Evolutionary conservation across 129 eudicot genomes (phyloP), one percentile per base, ranked within the genome.

Genomic region (Silybum marianum): DNA sequence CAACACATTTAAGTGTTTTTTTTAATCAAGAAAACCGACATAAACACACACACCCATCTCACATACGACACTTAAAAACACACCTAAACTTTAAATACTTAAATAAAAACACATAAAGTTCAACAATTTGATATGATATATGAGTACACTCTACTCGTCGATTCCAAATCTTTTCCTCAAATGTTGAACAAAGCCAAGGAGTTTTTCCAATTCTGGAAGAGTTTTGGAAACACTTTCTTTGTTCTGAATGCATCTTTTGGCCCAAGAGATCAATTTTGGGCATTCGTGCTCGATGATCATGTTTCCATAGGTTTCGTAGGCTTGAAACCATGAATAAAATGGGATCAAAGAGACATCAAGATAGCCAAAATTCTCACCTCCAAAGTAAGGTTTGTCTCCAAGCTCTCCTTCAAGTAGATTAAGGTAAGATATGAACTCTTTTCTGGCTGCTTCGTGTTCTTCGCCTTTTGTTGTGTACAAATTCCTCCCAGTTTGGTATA

Each of bases 301-400:
- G 58, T 85, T 81, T 9, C 89, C 91, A 62, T 75, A 82, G 5
- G 76, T 90, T 82, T 90, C 91, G 25, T 80, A 80, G 9, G 86
- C 81, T 32, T 84, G 72, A 87, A 85, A 89, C 90, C 90, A 87
- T 69, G 84, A 40, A 72, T 82, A 81, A 67, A 89, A 89, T 13
- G 88, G 84, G 80, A 84, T 71, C 14, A 86, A 76, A 16, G 88
- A 79, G 60, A 86, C 77, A 28, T 87, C 90, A 28, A 84, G 51
- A 70, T 62, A 82, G 26, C 90, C 88, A 13, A 87, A 89, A 12
- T 1, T 71, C 1, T 81, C 83, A 24, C 90, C 90, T 54, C 90
- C 90, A 79, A 88, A 86, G 78, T 86, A 89, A 26, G 88, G 78
- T 71, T 89, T 79, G 75, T 89, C 90, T 39, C 90, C 92, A 11